A percentile compares a stretch with the other conserved stretches of the same genome.
These are phyloP conservation scores for Termitomyces sp. DNA, from an alignment of 768 basidiomycete species.

Conservation along the genomic window DNA sequence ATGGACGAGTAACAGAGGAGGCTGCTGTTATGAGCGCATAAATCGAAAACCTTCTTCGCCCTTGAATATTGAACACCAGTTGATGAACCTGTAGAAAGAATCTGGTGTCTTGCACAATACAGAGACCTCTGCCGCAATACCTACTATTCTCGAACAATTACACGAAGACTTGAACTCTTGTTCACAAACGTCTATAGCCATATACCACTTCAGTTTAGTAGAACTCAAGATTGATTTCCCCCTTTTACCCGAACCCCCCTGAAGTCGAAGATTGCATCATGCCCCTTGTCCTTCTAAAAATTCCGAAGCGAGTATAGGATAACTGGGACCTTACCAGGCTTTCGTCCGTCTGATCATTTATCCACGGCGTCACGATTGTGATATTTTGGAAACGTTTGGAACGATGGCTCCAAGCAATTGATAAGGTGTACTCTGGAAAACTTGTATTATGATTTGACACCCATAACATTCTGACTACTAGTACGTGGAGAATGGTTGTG, in stretches of 20 bases:
- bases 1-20: too few species aligned
- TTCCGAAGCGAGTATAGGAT: conserved; percentile 74
- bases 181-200: conserved; percentile 88
- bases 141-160: conserved; percentile 88
- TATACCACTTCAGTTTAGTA: conserved; percentile 90
- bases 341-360: neutral
- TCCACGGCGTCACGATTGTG: too few species aligned
- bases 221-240: conserved; percentile 96
- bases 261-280: conserved; percentile 93
- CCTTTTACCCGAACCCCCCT: conserved; percentile 93
- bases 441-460: neutral
- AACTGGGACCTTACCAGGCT: conserved; percentile 88
- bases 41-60: conserved; percentile 59
- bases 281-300: conserved; percentile 82
- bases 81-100: conserved; percentile 76
- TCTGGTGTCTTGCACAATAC: conserved; percentile 81
- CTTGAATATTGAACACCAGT: too few species aligned
- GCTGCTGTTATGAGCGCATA: conserved; percentile 94
- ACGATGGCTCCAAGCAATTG: too few species aligned
- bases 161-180: conserved; percentile 98
- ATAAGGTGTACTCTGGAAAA: too few species aligned
- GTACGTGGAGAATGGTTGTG: neutral
- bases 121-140: conserved; percentile 58
- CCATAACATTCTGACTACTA: neutral
- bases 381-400: too few species aligned